Conservation (phyloP, 345 rosid species). For the Hypericum androsaemum region DNA sequence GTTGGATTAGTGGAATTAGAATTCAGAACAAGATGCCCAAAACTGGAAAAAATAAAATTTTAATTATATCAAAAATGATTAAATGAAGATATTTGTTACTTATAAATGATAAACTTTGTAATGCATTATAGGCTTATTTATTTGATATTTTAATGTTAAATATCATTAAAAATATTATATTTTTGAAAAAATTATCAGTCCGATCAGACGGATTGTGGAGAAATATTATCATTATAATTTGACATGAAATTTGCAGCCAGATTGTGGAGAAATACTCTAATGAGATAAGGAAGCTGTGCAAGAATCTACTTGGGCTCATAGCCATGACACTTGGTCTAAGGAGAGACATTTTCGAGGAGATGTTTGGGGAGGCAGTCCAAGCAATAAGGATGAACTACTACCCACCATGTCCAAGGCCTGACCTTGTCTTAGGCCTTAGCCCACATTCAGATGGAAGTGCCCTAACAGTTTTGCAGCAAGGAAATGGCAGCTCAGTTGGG, state of each 20-base stretch:
- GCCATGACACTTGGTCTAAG: conserved; percentile 58
- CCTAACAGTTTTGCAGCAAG: conserved; percentile 81
- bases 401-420: conserved; percentile 91
- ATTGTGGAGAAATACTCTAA: conserved; percentile 55
- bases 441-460: conserved; percentile 99
- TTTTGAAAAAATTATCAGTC: no score
- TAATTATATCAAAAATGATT: no score
- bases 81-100: no score
- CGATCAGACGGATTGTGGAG: no score
- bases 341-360: conserved; percentile 46
- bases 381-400: conserved; percentile 98
- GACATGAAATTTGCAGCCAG: conserved; percentile 33
- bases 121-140: no score
- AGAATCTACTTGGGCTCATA: conserved; percentile 44
- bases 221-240: not conserved
- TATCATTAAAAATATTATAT: no score
- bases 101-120: no score
- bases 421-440: conserved; percentile 89
- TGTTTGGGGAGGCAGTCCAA: conserved; percentile 76
- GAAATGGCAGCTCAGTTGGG: conserved; percentile 50
- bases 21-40: no score
- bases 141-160: no score
- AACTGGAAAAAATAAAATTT: no score
- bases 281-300: conserved; percentile 55
- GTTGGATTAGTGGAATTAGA: no score